Evolutionary conservation across 768 basidiomycete genomes (phyloP).

Genomic region (Suillus subalutaceus): DNA sequence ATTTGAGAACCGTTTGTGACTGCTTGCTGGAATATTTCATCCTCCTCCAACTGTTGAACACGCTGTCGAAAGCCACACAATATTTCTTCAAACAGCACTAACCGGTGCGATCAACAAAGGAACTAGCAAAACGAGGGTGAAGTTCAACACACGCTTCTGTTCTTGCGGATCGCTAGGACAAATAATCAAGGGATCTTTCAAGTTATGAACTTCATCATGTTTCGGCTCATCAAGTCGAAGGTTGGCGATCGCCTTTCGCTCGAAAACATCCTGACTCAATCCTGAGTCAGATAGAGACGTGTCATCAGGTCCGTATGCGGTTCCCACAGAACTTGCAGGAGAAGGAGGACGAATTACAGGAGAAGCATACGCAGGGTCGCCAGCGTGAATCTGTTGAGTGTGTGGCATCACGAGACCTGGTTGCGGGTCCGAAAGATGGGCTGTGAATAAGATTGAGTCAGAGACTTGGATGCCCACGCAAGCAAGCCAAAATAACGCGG

Average conservation of each 20-base stretch:
- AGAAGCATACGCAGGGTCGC: conserved; percentile 45
- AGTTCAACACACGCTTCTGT: conserved; percentile 40
- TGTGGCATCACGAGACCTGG: conserved; percentile 32
- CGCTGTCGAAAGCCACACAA: conserved; percentile 39
- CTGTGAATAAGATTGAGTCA: conserved; percentile 3
- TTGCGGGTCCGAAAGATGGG: background rate
- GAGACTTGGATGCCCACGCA: background rate
- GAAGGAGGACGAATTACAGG: conserved; percentile 50
- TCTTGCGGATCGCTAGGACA: conserved; percentile 35
- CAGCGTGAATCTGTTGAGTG: conserved; percentile 32
- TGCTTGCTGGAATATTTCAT: conserved; percentile 45
- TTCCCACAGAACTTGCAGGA: conserved; percentile 50
- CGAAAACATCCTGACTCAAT: conserved; percentile 41
- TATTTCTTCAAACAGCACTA: conserved; percentile 42
- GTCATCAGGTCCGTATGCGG: conserved; percentile 49
- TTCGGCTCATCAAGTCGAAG: conserved; percentile 39
- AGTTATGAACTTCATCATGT: conserved; percentile 40
- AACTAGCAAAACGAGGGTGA: background rate
- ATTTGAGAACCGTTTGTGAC: conserved; percentile 40
- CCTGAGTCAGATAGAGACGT: conserved; percentile 44
- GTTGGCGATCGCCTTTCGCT: conserved; percentile 35
- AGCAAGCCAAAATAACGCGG: conserved; percentile 26
- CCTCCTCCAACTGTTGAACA: conserved; percentile 45
- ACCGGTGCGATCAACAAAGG: background rate
- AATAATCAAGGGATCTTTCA: conserved; percentile 36